A percentile compares a stretch with the other conserved stretches of the same genome.
phyloP scores from a whole-genome alignment of 768 basidiomycete genomes.

The Hygrophorus russula region DNA sequence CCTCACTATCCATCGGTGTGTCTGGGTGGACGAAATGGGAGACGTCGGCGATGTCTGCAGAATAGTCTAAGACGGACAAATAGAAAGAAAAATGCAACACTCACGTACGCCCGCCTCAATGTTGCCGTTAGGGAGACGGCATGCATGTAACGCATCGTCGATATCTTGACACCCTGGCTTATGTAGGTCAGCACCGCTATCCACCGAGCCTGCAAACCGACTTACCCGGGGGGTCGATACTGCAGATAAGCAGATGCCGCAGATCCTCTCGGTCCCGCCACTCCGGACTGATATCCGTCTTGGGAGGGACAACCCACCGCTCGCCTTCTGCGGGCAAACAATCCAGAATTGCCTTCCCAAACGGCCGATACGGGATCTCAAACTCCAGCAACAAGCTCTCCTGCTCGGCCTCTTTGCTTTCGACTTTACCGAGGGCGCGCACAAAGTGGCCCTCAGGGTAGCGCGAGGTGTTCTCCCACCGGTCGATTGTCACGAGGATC shows the following conservation, averaged over 20 bases:
- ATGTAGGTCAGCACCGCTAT: background rate
- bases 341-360: slow-evolving; percentile 88
- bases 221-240: slow-evolving; percentile 90
- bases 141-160: slow-evolving; percentile 93
- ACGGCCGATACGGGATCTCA: slow-evolving; percentile 92
- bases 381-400: slow-evolving; percentile 90
- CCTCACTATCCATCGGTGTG: slow-evolving; percentile 94
- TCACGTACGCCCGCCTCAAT: slow-evolving; percentile 96
- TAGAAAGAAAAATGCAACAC: slow-evolving; percentile 23
- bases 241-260: slow-evolving; percentile 78
- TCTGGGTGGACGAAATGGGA: slow-evolving; percentile 91
- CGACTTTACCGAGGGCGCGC: slow-evolving; percentile 79
- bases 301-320: slow-evolving; percentile 83
- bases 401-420: slow-evolving; percentile 93
- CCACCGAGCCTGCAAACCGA: background rate
- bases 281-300: slow-evolving; percentile 25
- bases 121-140: slow-evolving; percentile 79
- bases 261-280: slow-evolving; percentile 89
- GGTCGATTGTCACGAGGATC: slow-evolving; percentile 90
- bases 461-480: slow-evolving; percentile 78
- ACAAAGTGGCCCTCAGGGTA: slow-evolving; percentile 98
- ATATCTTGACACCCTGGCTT: slow-evolving; percentile 87
- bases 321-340: slow-evolving; percentile 89
- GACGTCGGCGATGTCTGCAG: slow-evolving; percentile 91
- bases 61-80: background rate